These are phyloP conservation scores for Brassica nigra DNA, from an alignment of 345 rosid species.

Conservation along the genomic window DNA sequence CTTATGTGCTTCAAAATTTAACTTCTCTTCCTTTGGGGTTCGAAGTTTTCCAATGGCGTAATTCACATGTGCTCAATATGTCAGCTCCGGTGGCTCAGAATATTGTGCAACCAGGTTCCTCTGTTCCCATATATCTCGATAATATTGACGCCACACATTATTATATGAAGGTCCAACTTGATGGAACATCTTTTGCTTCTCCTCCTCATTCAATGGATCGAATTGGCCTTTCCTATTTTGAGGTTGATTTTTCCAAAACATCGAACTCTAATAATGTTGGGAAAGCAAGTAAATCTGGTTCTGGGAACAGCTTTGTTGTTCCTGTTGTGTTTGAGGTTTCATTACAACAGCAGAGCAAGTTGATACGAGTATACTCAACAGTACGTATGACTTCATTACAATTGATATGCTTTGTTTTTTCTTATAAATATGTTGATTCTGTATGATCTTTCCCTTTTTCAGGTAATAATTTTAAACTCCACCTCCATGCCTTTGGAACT, in stretches of 20 bases:
- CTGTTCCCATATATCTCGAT: slow-evolving; percentile 68
- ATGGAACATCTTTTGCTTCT: slow-evolving; percentile 76
- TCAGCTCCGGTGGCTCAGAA: slow-evolving; percentile 52
- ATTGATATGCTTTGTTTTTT: not conserved
- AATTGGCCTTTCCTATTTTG: slow-evolving; percentile 79
- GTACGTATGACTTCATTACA: slow-evolving; percentile 49
- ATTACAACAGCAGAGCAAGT: slow-evolving; percentile 77
- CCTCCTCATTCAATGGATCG: slow-evolving; percentile 88
- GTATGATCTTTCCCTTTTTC: slow-evolving; percentile 39
- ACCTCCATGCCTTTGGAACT: slow-evolving; percentile 81
- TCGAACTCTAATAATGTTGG: slow-evolving; percentile 42
- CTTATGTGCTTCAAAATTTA: slow-evolving; percentile 87
- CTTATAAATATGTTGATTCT: slow-evolving; percentile 20
- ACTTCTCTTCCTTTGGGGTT: slow-evolving; percentile 77
- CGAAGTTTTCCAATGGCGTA: slow-evolving; percentile 62
- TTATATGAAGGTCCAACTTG: slow-evolving; percentile 75
- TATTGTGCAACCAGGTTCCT: slow-evolving; percentile 67
- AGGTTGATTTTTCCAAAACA: slow-evolving; percentile 22
- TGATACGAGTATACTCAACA: slow-evolving; percentile 83
- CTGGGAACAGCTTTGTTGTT: slow-evolving; percentile 61
- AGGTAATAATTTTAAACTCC: slow-evolving; percentile 80
- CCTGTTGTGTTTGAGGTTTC: slow-evolving; percentile 96
- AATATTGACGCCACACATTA: slow-evolving; percentile 71
- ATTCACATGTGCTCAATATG: slow-evolving; percentile 46
- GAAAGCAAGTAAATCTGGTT: slow-evolving; percentile 44